A percentile compares a stretch with the other conserved stretches of the same genome.
Conservation (phyloP, 1,284 basidiomycete species). For the Athelia psychrophila region DNA sequence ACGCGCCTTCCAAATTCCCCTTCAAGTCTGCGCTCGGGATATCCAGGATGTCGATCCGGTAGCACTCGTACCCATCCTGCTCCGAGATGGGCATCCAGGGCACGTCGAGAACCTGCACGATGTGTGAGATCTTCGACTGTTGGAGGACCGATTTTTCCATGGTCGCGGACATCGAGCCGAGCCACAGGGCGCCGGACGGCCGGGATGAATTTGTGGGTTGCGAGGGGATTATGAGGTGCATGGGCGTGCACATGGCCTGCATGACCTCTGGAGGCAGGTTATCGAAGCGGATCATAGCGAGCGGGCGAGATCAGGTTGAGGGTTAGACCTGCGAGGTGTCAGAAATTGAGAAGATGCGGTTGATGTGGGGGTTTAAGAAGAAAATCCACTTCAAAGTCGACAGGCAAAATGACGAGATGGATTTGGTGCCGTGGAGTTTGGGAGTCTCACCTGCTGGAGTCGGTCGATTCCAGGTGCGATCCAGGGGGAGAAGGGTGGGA, state of each 20-base stretch:
- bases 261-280: constrained; percentile 65
- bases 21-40: constrained; percentile 47
- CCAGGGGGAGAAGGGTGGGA: too few relatives aligned
- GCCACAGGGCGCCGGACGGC: constrained; percentile 40
- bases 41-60: constrained; percentile 67
- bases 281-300: constrained; percentile 69
- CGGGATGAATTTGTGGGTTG: constrained; percentile 17
- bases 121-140: constrained; percentile 48
- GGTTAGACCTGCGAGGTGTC: too few relatives aligned
- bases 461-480: too few relatives aligned
- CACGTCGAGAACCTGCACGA: constrained; percentile 70
- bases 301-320: too few relatives aligned
- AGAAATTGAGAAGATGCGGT: too few relatives aligned
- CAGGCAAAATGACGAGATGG: too few relatives aligned
- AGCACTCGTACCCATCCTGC: constrained; percentile 54
- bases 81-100: constrained; percentile 64
- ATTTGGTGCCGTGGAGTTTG: too few relatives aligned
- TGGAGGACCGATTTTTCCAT: constrained; percentile 47
- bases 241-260: constrained; percentile 78
- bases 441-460: too few relatives aligned
- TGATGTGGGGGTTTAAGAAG: too few relatives aligned
- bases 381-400: too few relatives aligned
- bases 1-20: constrained; percentile 53
- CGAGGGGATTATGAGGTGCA: constrained; percentile 56
- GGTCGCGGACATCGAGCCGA: constrained; percentile 54